Evolutionary conservation across 257 asterid genomes (phyloP).

Genomic region (Solanum etuberosum): DNA sequence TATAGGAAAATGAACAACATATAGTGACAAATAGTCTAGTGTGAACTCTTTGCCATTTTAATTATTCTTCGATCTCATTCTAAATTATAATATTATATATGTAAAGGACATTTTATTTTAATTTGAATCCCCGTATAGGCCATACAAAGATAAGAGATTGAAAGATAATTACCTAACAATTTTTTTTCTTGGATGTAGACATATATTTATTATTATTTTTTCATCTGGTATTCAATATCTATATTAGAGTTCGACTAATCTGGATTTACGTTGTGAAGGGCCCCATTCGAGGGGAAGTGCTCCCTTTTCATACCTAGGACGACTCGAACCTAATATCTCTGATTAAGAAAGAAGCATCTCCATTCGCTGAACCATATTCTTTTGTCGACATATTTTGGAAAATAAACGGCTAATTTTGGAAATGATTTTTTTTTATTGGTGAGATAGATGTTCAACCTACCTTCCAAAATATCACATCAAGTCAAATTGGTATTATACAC

Average conservation of each 20-base stretch:
- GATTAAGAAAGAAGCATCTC: too few species aligned
- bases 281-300: accelerated
- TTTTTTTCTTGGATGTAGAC: not conserved
- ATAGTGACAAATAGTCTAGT: not conserved
- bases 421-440: not conserved
- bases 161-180: not conserved
- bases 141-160: not conserved
- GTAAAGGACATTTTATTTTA: not conserved
- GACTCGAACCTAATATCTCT: not conserved
- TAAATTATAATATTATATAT: not conserved
- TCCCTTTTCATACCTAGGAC: too few species aligned
- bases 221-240: not conserved
- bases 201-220: not conserved
- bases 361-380: not conserved
- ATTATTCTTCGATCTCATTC: not conserved
- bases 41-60: not conserved
- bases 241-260: accelerated
- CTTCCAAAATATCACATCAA: not conserved
- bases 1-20: not conserved
- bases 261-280: accelerated
- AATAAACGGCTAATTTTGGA: not conserved
- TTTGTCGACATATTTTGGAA: not conserved
- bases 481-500: not conserved
- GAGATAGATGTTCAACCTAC: not conserved
- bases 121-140: not conserved